Conservation (phyloP, 352 stramenopile genomes). For the Globisporangium mamillatum region DNA sequence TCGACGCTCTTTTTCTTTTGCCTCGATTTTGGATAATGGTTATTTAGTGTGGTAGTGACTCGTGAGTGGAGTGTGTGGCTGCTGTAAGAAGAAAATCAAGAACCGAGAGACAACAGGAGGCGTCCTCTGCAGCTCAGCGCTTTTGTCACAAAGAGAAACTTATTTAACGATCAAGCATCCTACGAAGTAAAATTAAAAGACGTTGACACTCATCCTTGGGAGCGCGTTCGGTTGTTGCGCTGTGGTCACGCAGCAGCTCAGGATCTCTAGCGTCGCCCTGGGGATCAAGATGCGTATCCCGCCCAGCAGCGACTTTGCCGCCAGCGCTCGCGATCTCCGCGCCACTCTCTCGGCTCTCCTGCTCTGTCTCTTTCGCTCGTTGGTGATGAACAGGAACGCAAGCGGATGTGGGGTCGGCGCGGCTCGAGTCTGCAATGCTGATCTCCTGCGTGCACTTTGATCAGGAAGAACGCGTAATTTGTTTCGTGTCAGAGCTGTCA, state of each 20-base stretch:
- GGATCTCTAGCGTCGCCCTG: constrained; percentile 7
- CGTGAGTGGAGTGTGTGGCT: constrained; percentile 1
- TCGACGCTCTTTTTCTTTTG: constrained; percentile 5
- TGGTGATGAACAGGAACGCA: neutral
- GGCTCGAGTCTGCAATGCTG: neutral
- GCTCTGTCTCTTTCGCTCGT: neutral
- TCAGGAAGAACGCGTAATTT: neutral
- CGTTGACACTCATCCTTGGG: neutral
- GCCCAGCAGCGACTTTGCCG: neutral
- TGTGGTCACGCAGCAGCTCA: neutral
- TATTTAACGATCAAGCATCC: constrained; percentile 5
- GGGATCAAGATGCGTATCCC: constrained; percentile 10
- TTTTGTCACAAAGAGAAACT: constrained; percentile 7
- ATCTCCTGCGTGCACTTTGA: neutral
- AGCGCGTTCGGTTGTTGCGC: neutral
- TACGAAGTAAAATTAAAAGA: neutral
- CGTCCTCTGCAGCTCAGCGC: constrained; percentile 2
- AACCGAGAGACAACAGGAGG: constrained; percentile 5
- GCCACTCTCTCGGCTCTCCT: neutral
- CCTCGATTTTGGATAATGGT: neutral
- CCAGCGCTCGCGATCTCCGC: neutral
- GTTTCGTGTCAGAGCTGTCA: neutral
- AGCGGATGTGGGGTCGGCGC: constrained; percentile 5
- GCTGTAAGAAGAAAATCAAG: constrained; percentile 8
- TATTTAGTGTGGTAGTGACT: constrained; percentile 5